A percentile compares a stretch with the other conserved stretches of the same genome.
phyloP scores from a whole-genome alignment of 75 land plant species.

The Selaginella moellendorffii region DNA sequence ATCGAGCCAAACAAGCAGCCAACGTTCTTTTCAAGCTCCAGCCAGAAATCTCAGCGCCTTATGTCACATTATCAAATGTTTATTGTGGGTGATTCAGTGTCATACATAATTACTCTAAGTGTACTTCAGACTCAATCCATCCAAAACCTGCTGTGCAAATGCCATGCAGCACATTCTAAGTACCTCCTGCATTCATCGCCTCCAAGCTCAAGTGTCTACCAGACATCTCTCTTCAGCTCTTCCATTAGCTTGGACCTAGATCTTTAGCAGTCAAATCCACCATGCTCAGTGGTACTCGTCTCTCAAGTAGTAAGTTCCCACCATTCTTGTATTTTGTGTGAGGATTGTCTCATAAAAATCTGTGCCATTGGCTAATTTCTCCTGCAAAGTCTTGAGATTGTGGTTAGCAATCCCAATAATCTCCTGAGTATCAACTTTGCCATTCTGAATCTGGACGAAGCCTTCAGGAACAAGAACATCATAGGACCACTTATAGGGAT shows the following conservation, averaged over 20 bases:
- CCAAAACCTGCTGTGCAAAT: too few species aligned
- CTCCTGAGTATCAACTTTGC: background rate
- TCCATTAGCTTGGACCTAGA: background rate
- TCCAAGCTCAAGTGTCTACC: background rate
- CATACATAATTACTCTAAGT: too few species aligned
- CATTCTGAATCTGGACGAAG: background rate
- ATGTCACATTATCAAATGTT: too few species aligned
- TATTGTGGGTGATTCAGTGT: too few species aligned
- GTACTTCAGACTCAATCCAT: too few species aligned
- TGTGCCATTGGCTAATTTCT: background rate
- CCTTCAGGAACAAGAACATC: slow-evolving; percentile 1
- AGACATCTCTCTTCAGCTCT: background rate
- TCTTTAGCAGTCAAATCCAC: background rate
- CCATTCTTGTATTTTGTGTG: background rate
- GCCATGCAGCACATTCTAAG: too few species aligned
- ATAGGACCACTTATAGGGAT: background rate
- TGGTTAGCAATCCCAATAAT: background rate
- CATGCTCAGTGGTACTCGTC: background rate
- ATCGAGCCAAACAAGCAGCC: too few species aligned
- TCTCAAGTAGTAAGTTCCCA: background rate
- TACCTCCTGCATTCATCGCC: too few species aligned
- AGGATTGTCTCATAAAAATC: background rate
- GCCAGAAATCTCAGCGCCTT: too few species aligned
- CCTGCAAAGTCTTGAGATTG: slow-evolving; percentile 3
- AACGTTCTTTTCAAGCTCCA: too few species aligned